A percentile compares a stretch with the other conserved stretches of the same genome.
Conservation (phyloP, 2,329 filamentous ascomycete species). For the Paecilomyces niveus region DNA sequence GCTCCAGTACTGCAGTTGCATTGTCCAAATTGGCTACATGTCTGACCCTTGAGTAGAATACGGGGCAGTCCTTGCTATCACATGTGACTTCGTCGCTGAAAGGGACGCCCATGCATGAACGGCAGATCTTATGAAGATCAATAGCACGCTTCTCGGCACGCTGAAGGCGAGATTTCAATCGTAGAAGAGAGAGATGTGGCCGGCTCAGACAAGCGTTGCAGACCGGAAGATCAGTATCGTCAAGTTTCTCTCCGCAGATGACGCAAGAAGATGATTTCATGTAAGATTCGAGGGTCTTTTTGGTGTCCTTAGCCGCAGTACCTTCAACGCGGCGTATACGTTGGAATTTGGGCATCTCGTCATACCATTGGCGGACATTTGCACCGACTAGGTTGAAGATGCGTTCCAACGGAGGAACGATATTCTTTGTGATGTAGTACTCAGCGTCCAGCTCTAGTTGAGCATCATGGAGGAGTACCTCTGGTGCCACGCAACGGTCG, state of each 20-base stretch:
- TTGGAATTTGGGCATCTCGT: constrained; percentile 91
- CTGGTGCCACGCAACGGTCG: constrained; percentile 84
- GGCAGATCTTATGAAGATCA: constrained; percentile 66
- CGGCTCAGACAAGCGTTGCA: constrained; percentile 29
- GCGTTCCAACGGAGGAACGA: constrained; percentile 89
- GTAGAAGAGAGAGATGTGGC: constrained; percentile 53
- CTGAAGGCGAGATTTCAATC: constrained; percentile 56
- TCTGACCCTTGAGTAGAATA: constrained; percentile 61
- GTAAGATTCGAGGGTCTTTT: constrained; percentile 86
- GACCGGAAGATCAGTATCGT: constrained; percentile 36
- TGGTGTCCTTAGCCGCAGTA: constrained; percentile 31
- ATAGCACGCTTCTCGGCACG: constrained; percentile 56
- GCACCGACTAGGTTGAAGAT: constrained; percentile 96
- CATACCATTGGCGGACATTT: constrained; percentile 85
- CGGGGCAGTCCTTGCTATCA: constrained; percentile 85
- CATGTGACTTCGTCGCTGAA: constrained; percentile 74
- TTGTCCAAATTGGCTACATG: constrained; percentile 29
- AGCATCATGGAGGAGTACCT: constrained; percentile 68
- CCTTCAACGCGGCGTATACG: constrained; percentile 59
- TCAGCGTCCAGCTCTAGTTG: constrained; percentile 81
- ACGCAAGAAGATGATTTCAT: constrained; percentile 74
- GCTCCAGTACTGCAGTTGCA: constrained; percentile 27
- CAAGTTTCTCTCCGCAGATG: constrained; percentile 60
- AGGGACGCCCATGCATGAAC: constrained; percentile 67
- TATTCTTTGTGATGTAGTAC: constrained; percentile 94